These are phyloP conservation scores for Mercurialis annua DNA, from an alignment of 345 rosid species.

Conservation along the genomic window DNA sequence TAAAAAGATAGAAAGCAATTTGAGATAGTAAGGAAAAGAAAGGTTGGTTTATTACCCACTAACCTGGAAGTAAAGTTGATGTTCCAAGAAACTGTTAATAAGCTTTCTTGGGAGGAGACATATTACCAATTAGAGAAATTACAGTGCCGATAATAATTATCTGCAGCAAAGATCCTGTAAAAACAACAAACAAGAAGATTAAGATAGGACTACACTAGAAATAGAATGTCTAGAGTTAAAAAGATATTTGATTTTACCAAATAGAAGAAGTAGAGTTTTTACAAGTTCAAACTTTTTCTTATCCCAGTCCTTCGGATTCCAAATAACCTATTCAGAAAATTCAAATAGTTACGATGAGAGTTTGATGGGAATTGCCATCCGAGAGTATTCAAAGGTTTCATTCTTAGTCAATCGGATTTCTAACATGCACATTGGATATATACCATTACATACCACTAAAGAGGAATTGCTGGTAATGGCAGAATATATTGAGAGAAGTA, in stretches of 20 bases:
- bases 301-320: slow-evolving; percentile 29
- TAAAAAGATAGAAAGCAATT: not conserved
- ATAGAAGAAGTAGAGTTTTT: slow-evolving; percentile 33
- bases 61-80: not conserved
- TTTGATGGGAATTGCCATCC: too few species aligned
- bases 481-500: slow-evolving; percentile 35
- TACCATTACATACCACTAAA: slow-evolving; percentile 53
- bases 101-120: slow-evolving; percentile 78
- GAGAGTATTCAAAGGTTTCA: too few species aligned
- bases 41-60: not conserved
- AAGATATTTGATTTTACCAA: slow-evolving; percentile 44
- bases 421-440: too few species aligned
- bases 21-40: not conserved
- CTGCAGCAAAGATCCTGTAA: slow-evolving; percentile 46
- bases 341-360: slow-evolving; percentile 1
- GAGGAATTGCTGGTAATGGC: slow-evolving; percentile 35
- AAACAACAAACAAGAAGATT: slow-evolving; percentile 1
- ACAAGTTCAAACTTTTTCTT: slow-evolving; percentile 35
- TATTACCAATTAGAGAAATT: slow-evolving; percentile 49
- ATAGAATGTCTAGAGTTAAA: not conserved
- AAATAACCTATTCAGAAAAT: slow-evolving; percentile 24
- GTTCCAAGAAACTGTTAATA: slow-evolving; percentile 24
- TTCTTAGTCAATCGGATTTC: too few species aligned
- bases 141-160: slow-evolving; percentile 33
- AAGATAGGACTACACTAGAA: too few species aligned